Evolutionary conservation across 331 rosid genomes (phyloP).

Genomic region (Cydonia oblonga): DNA sequence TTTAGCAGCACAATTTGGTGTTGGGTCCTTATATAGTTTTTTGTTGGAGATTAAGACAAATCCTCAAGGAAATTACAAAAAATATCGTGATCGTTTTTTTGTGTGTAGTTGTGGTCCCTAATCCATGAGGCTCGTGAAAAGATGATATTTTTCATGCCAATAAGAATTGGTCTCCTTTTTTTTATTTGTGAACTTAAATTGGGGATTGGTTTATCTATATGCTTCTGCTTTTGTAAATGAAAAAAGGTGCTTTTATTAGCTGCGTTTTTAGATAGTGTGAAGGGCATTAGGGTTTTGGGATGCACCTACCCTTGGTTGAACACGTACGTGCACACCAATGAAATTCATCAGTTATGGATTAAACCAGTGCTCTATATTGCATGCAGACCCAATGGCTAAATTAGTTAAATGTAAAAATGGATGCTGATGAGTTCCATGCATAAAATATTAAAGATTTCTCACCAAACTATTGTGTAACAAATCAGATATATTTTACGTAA

Average conservation of each 20-base stretch:
- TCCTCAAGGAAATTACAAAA: conserved; percentile 1
- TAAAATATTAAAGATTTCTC: neutral
- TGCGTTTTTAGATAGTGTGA: conserved; percentile 16
- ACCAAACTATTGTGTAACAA: neutral
- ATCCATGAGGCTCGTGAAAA: conserved; percentile 10
- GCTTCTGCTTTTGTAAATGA: conserved; percentile 31
- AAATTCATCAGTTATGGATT: neutral
- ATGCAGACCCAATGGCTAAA: neutral
- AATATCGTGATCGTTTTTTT: conserved; percentile 18
- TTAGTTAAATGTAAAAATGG: neutral
- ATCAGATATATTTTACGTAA: neutral
- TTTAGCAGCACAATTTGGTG: conserved; percentile 25
- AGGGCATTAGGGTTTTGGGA: conserved; percentile 32
- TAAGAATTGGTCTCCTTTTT: conserved; percentile 26
- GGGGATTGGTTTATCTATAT: conserved; percentile 19
- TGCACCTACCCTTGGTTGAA: neutral
- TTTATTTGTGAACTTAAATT: conserved; percentile 22
- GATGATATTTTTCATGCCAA: conserved; percentile 26
- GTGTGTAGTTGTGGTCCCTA: conserved; percentile 39
- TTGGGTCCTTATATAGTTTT: conserved; percentile 16
- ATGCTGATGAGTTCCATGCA: neutral
- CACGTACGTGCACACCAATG: neutral
- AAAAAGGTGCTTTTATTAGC: conserved; percentile 21
- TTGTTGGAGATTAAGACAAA: conserved; percentile 24
- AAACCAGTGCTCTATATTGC: neutral